Evolutionary conservation across 768 basidiomycete genomes (phyloP).

Genomic region (Trametopsis cervina): DNA sequence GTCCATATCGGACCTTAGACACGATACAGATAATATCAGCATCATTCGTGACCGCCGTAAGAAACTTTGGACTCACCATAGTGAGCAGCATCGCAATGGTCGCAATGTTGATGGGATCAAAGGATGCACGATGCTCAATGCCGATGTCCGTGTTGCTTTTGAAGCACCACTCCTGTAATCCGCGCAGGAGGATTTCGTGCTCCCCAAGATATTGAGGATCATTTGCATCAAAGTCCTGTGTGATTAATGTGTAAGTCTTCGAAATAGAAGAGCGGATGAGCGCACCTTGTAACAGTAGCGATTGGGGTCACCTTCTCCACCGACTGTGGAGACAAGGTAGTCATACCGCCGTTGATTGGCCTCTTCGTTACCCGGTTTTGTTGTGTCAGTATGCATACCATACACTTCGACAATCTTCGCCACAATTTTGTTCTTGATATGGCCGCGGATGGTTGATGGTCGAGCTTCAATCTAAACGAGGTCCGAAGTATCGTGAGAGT

Average conservation of each 20-base stretch:
- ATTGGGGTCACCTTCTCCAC: not conserved
- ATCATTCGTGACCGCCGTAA: not conserved
- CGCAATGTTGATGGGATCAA: not conserved
- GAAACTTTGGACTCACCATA: not conserved
- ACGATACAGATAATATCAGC: not conserved
- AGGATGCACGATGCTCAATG: not conserved
- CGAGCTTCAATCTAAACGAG: not conserved
- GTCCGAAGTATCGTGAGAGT: not conserved
- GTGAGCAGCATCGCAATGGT: constrained; percentile 3
- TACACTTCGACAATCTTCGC: not conserved
- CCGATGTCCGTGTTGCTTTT: not conserved
- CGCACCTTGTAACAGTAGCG: not conserved
- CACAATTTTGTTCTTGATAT: not conserved
- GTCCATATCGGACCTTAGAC: not conserved
- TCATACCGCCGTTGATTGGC: not conserved
- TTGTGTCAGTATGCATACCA: not conserved
- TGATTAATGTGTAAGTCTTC: not conserved
- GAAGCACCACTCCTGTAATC: constrained; percentile 1
- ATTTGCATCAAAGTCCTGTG: not conserved
- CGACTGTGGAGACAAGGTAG: not conserved
- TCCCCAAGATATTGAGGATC: not conserved
- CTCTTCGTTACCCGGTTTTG: not conserved
- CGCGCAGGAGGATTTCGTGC: not conserved
- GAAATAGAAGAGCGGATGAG: not conserved
- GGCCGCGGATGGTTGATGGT: not conserved